A percentile compares a stretch with the other conserved stretches of the same genome.
phyloP scores from a whole-genome alignment of 805 yeast species.

The Clavispora fructus region DNA sequence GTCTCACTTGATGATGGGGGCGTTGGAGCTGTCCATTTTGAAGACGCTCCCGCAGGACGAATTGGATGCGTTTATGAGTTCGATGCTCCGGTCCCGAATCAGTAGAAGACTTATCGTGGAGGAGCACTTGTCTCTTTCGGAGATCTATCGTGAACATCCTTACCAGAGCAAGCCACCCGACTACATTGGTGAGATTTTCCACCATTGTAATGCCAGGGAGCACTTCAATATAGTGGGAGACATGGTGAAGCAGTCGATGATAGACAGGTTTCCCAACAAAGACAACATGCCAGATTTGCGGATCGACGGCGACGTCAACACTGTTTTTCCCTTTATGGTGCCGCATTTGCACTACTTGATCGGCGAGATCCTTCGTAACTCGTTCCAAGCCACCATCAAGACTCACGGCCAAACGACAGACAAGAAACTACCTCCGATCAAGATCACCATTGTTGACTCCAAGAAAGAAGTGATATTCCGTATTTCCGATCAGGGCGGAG shows the following conservation, averaged over 20 bases:
- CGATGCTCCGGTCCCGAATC: constrained; percentile 77
- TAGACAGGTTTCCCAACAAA: constrained; percentile 45
- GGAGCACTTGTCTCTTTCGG: constrained; percentile 79
- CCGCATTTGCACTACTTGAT: constrained; percentile 82
- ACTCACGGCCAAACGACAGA: constrained; percentile 24
- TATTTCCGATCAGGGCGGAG: constrained; percentile 89
- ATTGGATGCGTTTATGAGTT: constrained; percentile 70
- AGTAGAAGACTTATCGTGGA: constrained; percentile 87
- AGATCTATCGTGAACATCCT: constrained; percentile 49
- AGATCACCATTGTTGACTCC: constrained; percentile 66
- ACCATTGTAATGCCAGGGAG: constrained; percentile 68
- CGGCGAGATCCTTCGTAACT: constrained; percentile 83
- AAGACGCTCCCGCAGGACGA: constrained; percentile 52
- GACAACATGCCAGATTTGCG: constrained; percentile 65
- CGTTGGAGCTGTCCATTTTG: constrained; percentile 69
- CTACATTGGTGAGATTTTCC: constrained; percentile 74
- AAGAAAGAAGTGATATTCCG: constrained; percentile 66
- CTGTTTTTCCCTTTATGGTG: constrained; percentile 75
- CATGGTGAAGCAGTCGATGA: constrained; percentile 47
- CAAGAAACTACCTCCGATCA: constrained; percentile 61
- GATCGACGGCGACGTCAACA: constrained; percentile 66
- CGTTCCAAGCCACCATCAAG: constrained; percentile 74
- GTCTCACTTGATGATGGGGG: constrained; percentile 91
- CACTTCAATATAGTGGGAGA: constrained; percentile 54
- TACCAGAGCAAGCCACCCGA: constrained; percentile 46